Evolutionary conservation across 352 stramenopile genomes (phyloP), one percentile per base, ranked within the genome.

Genomic region (Globisporangium paroecandrum): DNA sequence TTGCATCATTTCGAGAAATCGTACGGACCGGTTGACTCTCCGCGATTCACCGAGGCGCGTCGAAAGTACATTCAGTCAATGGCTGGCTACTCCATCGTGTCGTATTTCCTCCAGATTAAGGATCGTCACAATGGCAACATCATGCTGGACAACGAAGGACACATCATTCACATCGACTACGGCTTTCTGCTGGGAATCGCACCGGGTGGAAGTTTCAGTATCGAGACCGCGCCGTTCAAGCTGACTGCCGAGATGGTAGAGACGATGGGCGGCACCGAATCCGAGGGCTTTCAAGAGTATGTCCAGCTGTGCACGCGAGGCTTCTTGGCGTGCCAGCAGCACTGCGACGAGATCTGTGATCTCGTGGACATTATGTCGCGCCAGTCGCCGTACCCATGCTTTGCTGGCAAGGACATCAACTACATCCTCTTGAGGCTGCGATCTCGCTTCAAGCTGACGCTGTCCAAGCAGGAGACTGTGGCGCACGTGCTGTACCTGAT

Each of bases 41-140:
- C 68, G 12, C 87, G 91, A 20, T 99, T 99, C 72, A 77, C 94
- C 53, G 81, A 90, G 38, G 98, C 98, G 9, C 96, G 95, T 64
- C 79, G 78, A 38, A 99, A 99, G 73, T 99, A 99, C 68, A 97
- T 99, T 59, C 83, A 95, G 65, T 99, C 91, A 36, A 92, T 99
- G 76, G 98, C 97, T 10, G 98, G 90, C 7, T 99, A 99, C 83
- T 99, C 95, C 49, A 82, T 99, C 22, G 96, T 99, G 51, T 96
- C 83, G 49, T 99, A 99, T 73, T 89, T 99, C 29, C 77, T 99
- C 32, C 96, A 98, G 70, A 94, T 99, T 73, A 99, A 99, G 75
- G 98, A 99, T 82, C 91, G 97, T 7, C 98, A 99, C 91, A 99
- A 99, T 69, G 98, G 97, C 47, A 99, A 99, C 74, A 99, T 99